These are phyloP conservation scores for Fragilariopsis cylindrus DNA, from an alignment of 108 stramenopile genomes.

Conservation along the genomic window DNA sequence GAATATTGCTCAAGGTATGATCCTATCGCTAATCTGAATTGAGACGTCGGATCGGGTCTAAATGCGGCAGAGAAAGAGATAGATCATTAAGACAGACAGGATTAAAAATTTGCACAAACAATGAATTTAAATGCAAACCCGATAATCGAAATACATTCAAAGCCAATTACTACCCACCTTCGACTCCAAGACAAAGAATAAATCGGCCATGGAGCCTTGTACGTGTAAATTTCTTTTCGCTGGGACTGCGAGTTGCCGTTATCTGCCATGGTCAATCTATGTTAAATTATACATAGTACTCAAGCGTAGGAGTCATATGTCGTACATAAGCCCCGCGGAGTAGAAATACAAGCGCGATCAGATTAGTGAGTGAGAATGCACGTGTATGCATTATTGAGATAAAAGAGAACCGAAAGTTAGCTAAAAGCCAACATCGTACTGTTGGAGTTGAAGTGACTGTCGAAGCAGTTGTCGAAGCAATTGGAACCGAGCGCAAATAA, in stretches of 20 bases:
- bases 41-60: slow-evolving; percentile 59
- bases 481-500: too few relatives aligned
- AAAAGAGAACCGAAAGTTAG: too few relatives aligned
- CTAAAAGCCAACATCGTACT: too few relatives aligned
- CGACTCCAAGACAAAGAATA: slow-evolving; percentile 93
- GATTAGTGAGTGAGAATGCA: too few relatives aligned
- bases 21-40: slow-evolving; percentile 95
- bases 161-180: slow-evolving; percentile 42
- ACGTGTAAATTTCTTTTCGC: slow-evolving; percentile 97
- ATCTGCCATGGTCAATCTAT: slow-evolving; percentile 6
- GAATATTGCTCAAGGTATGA: slow-evolving; percentile 97
- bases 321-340: too few relatives aligned
- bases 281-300: too few relatives aligned
- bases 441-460: too few relatives aligned
- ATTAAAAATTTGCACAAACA: background rate
- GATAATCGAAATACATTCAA: background rate
- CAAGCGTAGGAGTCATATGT: too few relatives aligned
- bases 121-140: background rate
- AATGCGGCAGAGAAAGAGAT: slow-evolving; percentile 3
- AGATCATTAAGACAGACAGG: background rate
- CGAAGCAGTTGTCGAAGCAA: too few relatives aligned
- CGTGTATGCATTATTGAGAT: too few relatives aligned
- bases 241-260: slow-evolving; percentile 25
- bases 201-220: slow-evolving; percentile 96
- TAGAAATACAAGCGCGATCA: too few relatives aligned